These are phyloP conservation scores for Aurantiochytrium sp. DNA, from an alignment of 108 stramenopile genomes.

Conservation along the genomic window DNA sequence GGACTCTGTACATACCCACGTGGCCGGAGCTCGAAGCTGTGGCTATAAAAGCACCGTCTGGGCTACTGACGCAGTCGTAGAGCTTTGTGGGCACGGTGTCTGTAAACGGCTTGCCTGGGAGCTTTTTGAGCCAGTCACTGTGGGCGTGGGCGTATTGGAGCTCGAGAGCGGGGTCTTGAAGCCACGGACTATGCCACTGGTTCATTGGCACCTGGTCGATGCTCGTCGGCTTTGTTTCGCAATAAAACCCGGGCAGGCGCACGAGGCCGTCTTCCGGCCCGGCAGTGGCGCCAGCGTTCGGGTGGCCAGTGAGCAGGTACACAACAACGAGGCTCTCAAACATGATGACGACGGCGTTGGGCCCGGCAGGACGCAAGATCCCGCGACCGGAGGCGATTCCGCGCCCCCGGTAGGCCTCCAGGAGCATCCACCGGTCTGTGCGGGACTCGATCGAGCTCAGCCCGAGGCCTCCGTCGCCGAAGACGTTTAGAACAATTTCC, in stretches of 20 bases:
- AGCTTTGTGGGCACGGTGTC: not conserved
- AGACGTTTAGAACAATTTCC: too few species aligned
- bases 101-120: not conserved
- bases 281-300: not conserved
- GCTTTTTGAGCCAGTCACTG: not conserved
- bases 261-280: not conserved
- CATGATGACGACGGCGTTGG: not conserved
- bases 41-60: not conserved
- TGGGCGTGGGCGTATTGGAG: not conserved
- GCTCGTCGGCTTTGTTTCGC: not conserved
- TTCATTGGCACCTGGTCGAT: not conserved
- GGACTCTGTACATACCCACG: not conserved
- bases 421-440: not conserved
- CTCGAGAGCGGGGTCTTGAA: not conserved
- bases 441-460: too few species aligned
- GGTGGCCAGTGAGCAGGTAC: not conserved
- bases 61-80: not conserved
- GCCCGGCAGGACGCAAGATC: not conserved
- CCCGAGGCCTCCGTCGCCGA: too few species aligned
- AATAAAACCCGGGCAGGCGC: not conserved
- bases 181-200: not conserved
- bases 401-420: not conserved
- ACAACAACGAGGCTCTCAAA: not conserved
- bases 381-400: not conserved
- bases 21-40: not conserved